These are phyloP conservation scores for Malus hybrid DNA, from an alignment of 331 rosid genomes.

Conservation along the genomic window DNA sequence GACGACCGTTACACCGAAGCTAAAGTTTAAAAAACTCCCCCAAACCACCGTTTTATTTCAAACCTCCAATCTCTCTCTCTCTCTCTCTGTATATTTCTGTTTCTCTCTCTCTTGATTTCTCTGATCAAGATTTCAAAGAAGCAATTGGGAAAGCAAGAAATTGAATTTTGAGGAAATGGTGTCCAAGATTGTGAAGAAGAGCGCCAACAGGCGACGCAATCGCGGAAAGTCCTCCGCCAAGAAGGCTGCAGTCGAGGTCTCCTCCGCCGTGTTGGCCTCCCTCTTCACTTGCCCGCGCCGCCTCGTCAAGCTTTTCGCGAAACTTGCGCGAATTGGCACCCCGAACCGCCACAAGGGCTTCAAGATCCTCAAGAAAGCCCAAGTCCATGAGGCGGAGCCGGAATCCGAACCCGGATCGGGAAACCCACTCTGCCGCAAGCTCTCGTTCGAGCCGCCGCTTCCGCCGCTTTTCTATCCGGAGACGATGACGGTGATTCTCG, in stretches of 20 bases:
- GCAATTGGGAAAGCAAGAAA: background rate
- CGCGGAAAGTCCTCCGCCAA: conserved; percentile 49
- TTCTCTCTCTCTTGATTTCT: background rate
- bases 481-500: conserved; percentile 57
- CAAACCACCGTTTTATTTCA: background rate
- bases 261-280: conserved; percentile 49
- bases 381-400: background rate
- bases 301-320: conserved; percentile 62
- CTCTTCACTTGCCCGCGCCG: conserved; percentile 59
- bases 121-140: background rate
- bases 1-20: conserved; percentile 86
- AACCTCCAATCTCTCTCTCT: background rate
- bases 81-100: background rate
- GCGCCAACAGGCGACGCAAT: conserved; percentile 29
- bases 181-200: conserved; percentile 51
- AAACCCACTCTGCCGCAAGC: conserved; percentile 17
- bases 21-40: conserved; percentile 23
- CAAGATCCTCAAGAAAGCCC: conserved; percentile 45
- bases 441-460: conserved; percentile 29
- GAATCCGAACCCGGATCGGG: background rate
- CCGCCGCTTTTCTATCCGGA: conserved; percentile 26
- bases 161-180: conserved; percentile 38
- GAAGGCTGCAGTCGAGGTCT: conserved; percentile 27
- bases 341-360: conserved; percentile 48
- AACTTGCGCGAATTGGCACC: conserved; percentile 38